Evolutionary conservation across 768 basidiomycete genomes (phyloP).

Genomic region (Suillus americanus): DNA sequence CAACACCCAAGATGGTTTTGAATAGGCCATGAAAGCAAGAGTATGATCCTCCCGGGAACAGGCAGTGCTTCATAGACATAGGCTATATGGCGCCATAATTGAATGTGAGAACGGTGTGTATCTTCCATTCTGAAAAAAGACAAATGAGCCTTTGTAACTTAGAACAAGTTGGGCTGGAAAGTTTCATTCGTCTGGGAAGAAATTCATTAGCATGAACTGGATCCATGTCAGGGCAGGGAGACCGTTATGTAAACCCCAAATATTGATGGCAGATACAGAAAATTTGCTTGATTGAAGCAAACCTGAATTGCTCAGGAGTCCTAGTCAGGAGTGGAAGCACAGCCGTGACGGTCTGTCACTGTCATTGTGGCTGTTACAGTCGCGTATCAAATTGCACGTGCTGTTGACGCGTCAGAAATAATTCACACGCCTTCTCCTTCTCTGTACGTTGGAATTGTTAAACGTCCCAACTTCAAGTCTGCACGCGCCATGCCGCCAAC

Average conservation of each 20-base stretch:
- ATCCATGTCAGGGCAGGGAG: background rate
- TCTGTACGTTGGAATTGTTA: background rate
- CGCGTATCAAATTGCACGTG: constrained; percentile 25
- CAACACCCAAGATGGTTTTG: background rate
- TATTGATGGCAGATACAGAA: background rate
- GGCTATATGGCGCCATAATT: background rate
- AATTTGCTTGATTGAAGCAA: constrained; percentile 7
- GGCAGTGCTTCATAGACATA: background rate
- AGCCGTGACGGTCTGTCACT: background rate
- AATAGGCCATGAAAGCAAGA: background rate
- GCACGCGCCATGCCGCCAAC: constrained; percentile 20
- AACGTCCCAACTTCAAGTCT: background rate
- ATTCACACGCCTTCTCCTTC: constrained; percentile 22
- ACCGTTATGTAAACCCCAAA: background rate
- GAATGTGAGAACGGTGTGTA: background rate
- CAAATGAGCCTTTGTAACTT: background rate
- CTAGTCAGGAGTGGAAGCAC: too few relatives aligned
- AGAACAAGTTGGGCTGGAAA: background rate
- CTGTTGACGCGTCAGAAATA: constrained; percentile 21
- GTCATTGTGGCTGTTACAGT: background rate
- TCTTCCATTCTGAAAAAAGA: background rate
- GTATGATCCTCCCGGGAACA: background rate
- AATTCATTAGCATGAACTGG: background rate
- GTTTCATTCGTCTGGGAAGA: constrained; percentile 1
- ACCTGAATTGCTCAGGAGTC: constrained; percentile 1